Conservation (phyloP, 2,329 filamentous ascomycete species). For the Talaromyces islandicus region DNA sequence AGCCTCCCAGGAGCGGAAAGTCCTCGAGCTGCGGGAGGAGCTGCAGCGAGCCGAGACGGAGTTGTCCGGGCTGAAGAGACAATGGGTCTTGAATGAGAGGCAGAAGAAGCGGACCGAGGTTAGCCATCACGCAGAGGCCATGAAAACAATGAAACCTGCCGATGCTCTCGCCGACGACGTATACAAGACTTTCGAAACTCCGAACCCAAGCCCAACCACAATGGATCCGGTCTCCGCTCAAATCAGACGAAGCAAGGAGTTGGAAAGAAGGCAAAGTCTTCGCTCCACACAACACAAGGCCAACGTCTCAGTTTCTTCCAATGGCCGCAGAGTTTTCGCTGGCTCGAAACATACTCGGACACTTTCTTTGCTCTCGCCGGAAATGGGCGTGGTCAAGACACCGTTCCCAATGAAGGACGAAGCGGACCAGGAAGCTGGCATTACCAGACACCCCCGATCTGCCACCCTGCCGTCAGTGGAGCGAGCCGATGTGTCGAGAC, state of each 20-base stretch:
- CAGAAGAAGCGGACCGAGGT: conserved; percentile 67
- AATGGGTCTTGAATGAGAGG: conserved; percentile 73
- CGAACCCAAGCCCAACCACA: not conserved
- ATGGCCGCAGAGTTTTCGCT: conserved; percentile 60
- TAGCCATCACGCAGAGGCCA: conserved; percentile 52
- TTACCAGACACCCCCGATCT: conserved; percentile 32
- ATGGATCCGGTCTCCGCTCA: conserved; percentile 16
- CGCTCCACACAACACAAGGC: conserved; percentile 39
- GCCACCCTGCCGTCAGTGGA: conserved; percentile 37
- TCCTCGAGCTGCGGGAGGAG: conserved; percentile 87
- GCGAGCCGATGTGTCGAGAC: conserved; percentile 19
- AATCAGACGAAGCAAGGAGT: conserved; percentile 48
- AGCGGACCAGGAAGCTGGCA: conserved; percentile 13
- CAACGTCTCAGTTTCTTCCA: conserved; percentile 28
- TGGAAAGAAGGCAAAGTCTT: conserved; percentile 67
- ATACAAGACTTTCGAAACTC: not conserved
- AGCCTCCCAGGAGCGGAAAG: conserved; percentile 82
- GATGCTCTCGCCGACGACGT: conserved; percentile 1
- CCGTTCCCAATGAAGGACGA: conserved; percentile 13
- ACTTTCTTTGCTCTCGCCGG: conserved; percentile 74
- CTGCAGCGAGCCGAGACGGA: conserved; percentile 75
- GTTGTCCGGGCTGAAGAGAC: conserved; percentile 69
- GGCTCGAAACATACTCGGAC: conserved; percentile 58
- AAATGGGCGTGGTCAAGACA: conserved; percentile 15
- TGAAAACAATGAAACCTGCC: conserved; percentile 45